Conservation (phyloP, 2,329 filamentous ascomycete genomes). For the Penicillium frequentans region DNA sequence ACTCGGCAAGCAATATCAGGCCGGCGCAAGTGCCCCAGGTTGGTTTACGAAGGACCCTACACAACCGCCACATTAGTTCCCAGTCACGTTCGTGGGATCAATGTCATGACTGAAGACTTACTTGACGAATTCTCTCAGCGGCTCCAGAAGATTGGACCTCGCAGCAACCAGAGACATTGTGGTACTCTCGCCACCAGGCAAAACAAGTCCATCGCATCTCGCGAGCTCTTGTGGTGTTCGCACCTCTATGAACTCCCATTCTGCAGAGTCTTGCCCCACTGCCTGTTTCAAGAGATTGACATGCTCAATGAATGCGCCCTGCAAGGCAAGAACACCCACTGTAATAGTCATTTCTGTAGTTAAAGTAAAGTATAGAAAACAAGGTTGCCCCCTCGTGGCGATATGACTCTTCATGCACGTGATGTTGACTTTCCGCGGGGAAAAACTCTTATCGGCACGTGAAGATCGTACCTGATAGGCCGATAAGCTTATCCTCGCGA, state of each 20-base stretch:
- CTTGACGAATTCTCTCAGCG: constrained; percentile 88
- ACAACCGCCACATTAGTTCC: constrained; percentile 19
- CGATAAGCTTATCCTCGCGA: neutral
- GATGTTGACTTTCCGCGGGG: constrained; percentile 2
- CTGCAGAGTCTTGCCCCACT: constrained; percentile 37
- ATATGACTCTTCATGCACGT: constrained; percentile 3
- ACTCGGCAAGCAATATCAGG: constrained; percentile 84
- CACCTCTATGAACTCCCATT: constrained; percentile 72
- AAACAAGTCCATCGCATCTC: constrained; percentile 76
- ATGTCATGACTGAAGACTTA: constrained; percentile 44
- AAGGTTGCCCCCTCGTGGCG: neutral
- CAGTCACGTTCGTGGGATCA: neutral
- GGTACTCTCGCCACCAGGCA: constrained; percentile 94
- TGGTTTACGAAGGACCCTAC: constrained; percentile 71
- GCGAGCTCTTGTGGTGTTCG: constrained; percentile 71
- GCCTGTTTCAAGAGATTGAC: constrained; percentile 72
- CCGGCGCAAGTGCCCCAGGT: constrained; percentile 97
- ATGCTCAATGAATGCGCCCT: constrained; percentile 93
- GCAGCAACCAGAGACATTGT: constrained; percentile 86
- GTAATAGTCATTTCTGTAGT: constrained; percentile 43
- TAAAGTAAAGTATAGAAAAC: constrained; percentile 4
- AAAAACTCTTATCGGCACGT: neutral
- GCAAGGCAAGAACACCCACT: constrained; percentile 70
- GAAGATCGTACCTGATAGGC: neutral
- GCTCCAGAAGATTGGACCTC: constrained; percentile 77